Conservation (phyloP, 176 grass and related monocot genomes). For the Oryza brachyantha region DNA sequence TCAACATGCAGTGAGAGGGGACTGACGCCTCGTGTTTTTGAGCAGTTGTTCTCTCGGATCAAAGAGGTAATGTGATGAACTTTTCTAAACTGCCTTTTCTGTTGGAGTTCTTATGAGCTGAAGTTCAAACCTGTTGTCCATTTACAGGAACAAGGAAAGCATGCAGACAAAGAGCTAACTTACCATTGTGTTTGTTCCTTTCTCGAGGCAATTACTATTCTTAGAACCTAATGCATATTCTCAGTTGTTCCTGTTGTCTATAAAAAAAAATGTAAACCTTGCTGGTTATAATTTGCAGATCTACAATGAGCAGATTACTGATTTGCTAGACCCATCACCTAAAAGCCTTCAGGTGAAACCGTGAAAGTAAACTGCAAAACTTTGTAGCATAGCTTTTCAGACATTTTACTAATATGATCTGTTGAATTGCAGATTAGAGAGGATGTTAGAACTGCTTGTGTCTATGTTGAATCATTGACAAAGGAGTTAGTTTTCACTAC, state of each 20-base stretch:
- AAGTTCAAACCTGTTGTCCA: slow-evolving; percentile 19
- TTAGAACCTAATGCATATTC: slow-evolving; percentile 18
- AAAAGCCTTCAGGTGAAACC: slow-evolving; percentile 82
- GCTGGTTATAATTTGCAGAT: slow-evolving; percentile 54
- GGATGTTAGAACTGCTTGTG: slow-evolving; percentile 75
- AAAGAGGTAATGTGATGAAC: slow-evolving; percentile 58
- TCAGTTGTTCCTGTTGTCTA: slow-evolving; percentile 2
- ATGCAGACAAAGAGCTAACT: slow-evolving; percentile 67
- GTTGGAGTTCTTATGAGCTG: slow-evolving; percentile 4
- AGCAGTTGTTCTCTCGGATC: slow-evolving; percentile 87
- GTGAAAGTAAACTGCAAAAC: slow-evolving; percentile 36
- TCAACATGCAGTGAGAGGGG: slow-evolving; percentile 61
- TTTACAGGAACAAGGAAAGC: slow-evolving; percentile 86
- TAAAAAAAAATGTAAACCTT: slow-evolving; percentile 31
- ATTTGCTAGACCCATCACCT: slow-evolving; percentile 76
- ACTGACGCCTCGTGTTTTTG: slow-evolving; percentile 92
- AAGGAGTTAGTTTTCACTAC: slow-evolving; percentile 66
- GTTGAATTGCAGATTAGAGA: slow-evolving; percentile 82
- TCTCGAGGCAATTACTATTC: slow-evolving; percentile 71
- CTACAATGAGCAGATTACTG: slow-evolving; percentile 98
- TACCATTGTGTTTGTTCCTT: slow-evolving; percentile 92
- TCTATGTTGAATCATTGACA: slow-evolving; percentile 96
- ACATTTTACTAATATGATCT: slow-evolving; percentile 29
- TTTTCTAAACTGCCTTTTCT: slow-evolving; percentile 1
- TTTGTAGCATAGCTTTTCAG: slow-evolving; percentile 5